Percentiles rank a stretch among this genome's conserved stretches.
phyloP scores from a whole-genome alignment of 176 grass and related monocot species.

The Stipa capillata region DNA sequence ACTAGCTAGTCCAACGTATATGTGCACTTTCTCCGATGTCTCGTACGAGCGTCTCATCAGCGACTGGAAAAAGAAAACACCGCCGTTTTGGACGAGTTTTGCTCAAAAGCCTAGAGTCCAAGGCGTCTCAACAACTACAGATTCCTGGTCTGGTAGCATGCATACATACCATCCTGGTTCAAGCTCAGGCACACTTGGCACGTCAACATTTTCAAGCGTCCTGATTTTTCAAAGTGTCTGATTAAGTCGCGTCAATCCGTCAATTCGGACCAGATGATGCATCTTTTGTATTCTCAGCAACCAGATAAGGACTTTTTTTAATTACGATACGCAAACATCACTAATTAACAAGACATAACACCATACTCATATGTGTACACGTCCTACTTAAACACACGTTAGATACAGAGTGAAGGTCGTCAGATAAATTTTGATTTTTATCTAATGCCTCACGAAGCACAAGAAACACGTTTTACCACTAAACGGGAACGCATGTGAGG shows the following conservation, averaged over 20 bases:
- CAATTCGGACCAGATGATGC: background rate
- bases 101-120: background rate
- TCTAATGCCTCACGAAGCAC: no score
- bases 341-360: no score
- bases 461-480: no score
- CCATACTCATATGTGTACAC: no score
- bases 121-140: background rate
- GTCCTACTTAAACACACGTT: no score
- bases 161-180: background rate
- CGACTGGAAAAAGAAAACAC: background rate
- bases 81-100: background rate
- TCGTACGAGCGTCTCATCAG: constrained; percentile 3
- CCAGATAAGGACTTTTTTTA: constrained; percentile 20
- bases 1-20: background rate
- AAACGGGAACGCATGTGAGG: background rate
- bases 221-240: background rate
- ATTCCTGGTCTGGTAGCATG: background rate
- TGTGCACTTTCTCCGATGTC: background rate
- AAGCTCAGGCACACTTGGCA: background rate
- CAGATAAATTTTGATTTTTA: no score
- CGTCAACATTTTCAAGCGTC: background rate
- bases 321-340: no score
- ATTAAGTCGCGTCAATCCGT: background rate
- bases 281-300: background rate
- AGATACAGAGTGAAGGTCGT: no score